Conservation (phyloP, 2,329 filamentous ascomycete species). For the Aspergillus viridinutans region DNA sequence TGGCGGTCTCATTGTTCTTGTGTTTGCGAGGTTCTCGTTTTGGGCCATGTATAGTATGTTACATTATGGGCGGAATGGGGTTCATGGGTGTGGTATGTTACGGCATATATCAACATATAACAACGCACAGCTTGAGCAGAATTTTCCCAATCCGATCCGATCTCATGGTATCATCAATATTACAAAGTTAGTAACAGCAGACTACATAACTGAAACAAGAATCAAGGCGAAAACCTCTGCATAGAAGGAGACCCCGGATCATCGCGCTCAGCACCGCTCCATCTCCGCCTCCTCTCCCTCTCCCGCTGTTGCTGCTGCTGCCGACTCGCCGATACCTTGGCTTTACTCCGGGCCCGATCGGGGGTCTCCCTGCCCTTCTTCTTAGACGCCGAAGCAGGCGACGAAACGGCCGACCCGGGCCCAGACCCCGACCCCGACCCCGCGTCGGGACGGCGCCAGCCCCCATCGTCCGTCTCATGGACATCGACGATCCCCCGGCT, state of each 20-base stretch:
- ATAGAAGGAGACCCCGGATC: constrained; percentile 5
- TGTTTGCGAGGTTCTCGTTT: not conserved
- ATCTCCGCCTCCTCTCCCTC: constrained; percentile 18
- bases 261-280: constrained; percentile 16
- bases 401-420: constrained; percentile 1
- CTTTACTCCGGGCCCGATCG: constrained; percentile 8
- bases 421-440: not conserved
- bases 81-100: not conserved
- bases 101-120: not conserved
- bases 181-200: not conserved
- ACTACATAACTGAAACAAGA: not conserved
- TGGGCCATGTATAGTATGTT: not conserved
- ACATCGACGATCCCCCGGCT: constrained; percentile 18
- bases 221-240: constrained; percentile 2
- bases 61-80: not conserved
- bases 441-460: constrained; percentile 14
- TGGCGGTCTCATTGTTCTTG: not conserved
- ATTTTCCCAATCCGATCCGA: not conserved
- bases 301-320: constrained; percentile 6
- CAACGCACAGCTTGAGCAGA: not conserved
- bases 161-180: not conserved
- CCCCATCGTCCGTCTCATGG: constrained; percentile 18
- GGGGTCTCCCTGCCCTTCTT: constrained; percentile 11
- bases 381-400: constrained; percentile 7
- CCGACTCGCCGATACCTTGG: constrained; percentile 7